Evolutionary conservation across 1,139 yeast species (phyloP), one percentile per base, ranked within the genome.

Genomic region (Sugiyamaella sp.): DNA sequence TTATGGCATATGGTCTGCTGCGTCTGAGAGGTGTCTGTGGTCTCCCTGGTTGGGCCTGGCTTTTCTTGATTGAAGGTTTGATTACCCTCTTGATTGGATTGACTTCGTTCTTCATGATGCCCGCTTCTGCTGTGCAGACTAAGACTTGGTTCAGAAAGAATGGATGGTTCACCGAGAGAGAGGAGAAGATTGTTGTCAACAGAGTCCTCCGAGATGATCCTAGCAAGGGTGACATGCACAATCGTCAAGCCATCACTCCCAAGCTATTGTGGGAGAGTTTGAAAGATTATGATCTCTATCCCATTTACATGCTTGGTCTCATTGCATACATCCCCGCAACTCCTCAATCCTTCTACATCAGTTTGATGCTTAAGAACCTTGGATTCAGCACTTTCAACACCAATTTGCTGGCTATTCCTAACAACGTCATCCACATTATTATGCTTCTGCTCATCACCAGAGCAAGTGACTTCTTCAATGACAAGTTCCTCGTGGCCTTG

Each of bases 161-260:
- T 20, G 87, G 88, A 14, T 84, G 87, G 87, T 84, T 79, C 60
- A 79, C 80, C 8, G 84, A 81, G 4, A 73, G 81, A 22, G 87
- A 85, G 61, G 83, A 80, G 59, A 81, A 78, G 55, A 83, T 85
- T 51, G 76, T 82, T 32, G 87, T 83, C 14, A 84, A 84, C 62
- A 75, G 83, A 56, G 74, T 85, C 1, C 71, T 85, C 51, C 70
- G 89, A 61, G 88, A 85, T 65, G 90, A 85, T 62, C 89, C 89
- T 5, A 70, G 79, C 0, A 85, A 85, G 67, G 87, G 88, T 19
- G 85, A 81, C 58, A 82, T 83, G 86, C 75, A 82, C 63, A 84
- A 84, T 64, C 75, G 86, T 57, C 81, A 82, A 61, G 80, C 82
- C 0, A 70, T 84, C 8, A 66, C 75, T 6, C 64, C 70, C 16